Conservation (phyloP, 2,329 filamentous ascomycete genomes). For the Clarireedia homoeocarpa region DNA sequence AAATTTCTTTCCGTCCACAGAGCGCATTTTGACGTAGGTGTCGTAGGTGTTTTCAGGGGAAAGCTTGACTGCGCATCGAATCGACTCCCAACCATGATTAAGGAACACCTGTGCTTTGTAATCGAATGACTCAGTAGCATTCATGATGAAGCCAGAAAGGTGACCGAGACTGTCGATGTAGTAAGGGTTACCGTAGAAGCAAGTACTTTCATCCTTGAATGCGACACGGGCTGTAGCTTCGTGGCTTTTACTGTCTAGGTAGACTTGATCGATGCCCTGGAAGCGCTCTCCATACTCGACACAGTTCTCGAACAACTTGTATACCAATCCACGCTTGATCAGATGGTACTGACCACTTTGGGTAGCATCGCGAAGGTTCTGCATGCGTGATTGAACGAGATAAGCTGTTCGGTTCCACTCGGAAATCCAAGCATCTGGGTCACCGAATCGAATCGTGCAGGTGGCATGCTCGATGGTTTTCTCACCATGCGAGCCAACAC, state of each 20-base stretch:
- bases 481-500: not conserved
- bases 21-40: conserved; percentile 45
- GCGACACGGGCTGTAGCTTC: conserved; percentile 37
- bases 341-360: not conserved
- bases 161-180: conserved; percentile 51
- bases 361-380: conserved; percentile 47
- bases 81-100: conserved; percentile 48
- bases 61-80: conserved; percentile 41
- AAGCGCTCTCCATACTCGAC: conserved; percentile 47
- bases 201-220: conserved; percentile 39
- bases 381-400: not conserved
- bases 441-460: not conserved
- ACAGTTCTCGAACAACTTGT: conserved; percentile 56
- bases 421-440: not conserved
- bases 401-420: not conserved
- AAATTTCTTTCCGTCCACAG: not conserved
- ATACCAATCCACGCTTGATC: conserved; percentile 53
- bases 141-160: conserved; percentile 51
- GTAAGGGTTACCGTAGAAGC: conserved; percentile 46
- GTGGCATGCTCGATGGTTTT: not conserved
- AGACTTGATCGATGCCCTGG: conserved; percentile 48
- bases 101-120: conserved; percentile 48
- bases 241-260: conserved; percentile 39
- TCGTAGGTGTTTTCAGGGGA: conserved; percentile 39
- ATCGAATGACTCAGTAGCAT: conserved; percentile 38